phyloP scores from a whole-genome alignment of 495 filamentous ascomycete genomes.

The Neurospora sp. region DNA sequence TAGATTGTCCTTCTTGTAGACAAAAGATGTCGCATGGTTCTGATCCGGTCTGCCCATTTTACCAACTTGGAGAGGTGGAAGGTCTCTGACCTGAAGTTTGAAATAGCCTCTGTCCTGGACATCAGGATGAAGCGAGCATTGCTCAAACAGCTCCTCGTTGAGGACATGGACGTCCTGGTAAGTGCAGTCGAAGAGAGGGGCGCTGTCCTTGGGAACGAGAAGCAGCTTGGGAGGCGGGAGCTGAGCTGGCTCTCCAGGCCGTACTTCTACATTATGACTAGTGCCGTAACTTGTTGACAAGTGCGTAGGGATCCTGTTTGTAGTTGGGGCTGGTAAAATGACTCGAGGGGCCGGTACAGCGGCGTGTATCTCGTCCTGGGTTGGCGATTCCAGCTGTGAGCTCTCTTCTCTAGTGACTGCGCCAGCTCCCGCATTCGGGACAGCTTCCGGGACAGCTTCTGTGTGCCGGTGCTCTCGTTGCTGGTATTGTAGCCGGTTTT shows the following conservation, averaged over 20 bases:
- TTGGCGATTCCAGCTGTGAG: not conserved
- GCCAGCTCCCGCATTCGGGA: not conserved
- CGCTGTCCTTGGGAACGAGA: slow-evolving; percentile 5
- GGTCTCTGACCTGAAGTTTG: slow-evolving; percentile 19
- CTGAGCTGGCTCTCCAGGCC: slow-evolving; percentile 1
- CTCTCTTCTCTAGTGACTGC: not conserved
- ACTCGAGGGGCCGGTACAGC: not conserved
- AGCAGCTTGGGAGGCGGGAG: not conserved
- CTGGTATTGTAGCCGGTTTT: not conserved
- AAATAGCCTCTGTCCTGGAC: slow-evolving; percentile 21
- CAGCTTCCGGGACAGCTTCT: not conserved
- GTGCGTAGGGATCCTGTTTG: not conserved
- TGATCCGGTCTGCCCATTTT: slow-evolving; percentile 14
- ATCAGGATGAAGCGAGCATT: slow-evolving; percentile 17
- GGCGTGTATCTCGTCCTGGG: not conserved
- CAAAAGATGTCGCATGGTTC: slow-evolving; percentile 21
- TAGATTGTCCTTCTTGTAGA: slow-evolving; percentile 13
- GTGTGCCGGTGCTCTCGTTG: not conserved
- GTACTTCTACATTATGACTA: not conserved
- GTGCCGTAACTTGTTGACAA: not conserved
- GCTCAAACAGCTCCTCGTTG: slow-evolving; percentile 22
- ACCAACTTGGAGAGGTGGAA: slow-evolving; percentile 14
- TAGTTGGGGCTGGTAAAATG: not conserved
- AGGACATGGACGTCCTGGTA: slow-evolving; percentile 21
- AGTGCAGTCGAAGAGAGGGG: slow-evolving; percentile 20